Evolutionary conservation across 2,329 filamentous ascomycete genomes (phyloP).

Genomic region (Myriosclerotinia curreyana): DNA sequence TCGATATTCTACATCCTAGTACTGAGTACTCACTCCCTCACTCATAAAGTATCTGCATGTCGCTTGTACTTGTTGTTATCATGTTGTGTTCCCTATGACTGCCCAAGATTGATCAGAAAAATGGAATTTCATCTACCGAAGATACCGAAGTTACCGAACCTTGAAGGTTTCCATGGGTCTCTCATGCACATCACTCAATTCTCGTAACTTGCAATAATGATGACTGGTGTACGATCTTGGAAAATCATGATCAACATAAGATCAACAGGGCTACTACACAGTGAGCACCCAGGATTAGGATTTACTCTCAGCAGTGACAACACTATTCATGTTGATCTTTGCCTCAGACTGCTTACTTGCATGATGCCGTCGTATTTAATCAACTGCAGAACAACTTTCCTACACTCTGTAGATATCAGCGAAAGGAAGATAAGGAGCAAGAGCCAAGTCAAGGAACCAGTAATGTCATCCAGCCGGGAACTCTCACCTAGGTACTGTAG

Average conservation of each 20-base stretch:
- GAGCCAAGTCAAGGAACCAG: slow-evolving; percentile 15
- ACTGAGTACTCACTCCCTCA: no score
- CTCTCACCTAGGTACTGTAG: slow-evolving; percentile 12
- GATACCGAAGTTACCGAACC: slow-evolving; percentile 9
- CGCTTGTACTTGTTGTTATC: slow-evolving; percentile 20
- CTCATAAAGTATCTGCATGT: slow-evolving; percentile 5
- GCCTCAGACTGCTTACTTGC: not conserved
- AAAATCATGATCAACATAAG: slow-evolving; percentile 2
- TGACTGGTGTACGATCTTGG: slow-evolving; percentile 8
- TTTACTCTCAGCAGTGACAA: slow-evolving; percentile 10
- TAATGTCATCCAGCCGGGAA: slow-evolving; percentile 13
- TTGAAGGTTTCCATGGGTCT: not conserved
- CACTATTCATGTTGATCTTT: slow-evolving; percentile 11
- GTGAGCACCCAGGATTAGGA: not conserved
- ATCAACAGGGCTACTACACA: slow-evolving; percentile 12
- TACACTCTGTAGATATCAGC: slow-evolving; percentile 4
- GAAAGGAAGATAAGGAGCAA: slow-evolving; percentile 13
- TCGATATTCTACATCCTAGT: no score
- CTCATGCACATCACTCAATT: slow-evolving; percentile 17
- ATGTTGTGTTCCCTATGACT: slow-evolving; percentile 14
- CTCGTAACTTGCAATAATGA: slow-evolving; percentile 4
- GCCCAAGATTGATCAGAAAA: slow-evolving; percentile 14
- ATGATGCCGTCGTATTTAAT: slow-evolving; percentile 2
- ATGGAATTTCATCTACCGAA: slow-evolving; percentile 12
- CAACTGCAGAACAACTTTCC: not conserved